Conservation (phyloP, 2,329 filamentous ascomycete genomes). For the Hypoxylon sp. region DNA sequence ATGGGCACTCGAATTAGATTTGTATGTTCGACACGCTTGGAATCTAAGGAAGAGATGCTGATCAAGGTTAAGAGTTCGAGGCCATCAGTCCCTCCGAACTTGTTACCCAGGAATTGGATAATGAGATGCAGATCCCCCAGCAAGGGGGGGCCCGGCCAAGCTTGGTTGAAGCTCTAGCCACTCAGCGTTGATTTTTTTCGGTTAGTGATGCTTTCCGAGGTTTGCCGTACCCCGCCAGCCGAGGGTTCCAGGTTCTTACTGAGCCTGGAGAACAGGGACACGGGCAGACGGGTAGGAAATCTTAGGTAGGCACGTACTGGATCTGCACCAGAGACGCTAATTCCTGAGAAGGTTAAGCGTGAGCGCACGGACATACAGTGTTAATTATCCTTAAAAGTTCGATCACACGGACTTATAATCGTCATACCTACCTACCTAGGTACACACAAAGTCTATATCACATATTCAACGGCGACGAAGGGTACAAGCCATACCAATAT, state of each 20-base stretch:
- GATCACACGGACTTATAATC: slow-evolving; percentile 34
- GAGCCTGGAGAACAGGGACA: neutral
- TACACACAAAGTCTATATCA: slow-evolving; percentile 28
- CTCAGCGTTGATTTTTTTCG: slow-evolving; percentile 7
- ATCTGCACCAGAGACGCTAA: neutral
- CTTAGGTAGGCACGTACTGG: slow-evolving; percentile 1
- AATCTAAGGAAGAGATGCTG: slow-evolving; percentile 1
- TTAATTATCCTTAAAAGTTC: slow-evolving; percentile 35
- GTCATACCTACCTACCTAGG: slow-evolving; percentile 34
- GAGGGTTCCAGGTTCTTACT: slow-evolving; percentile 12
- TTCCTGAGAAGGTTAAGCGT: neutral
- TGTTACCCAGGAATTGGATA: slow-evolving; percentile 24
- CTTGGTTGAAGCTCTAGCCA: slow-evolving; percentile 37
- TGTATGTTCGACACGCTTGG: slow-evolving; percentile 11
- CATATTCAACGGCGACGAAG: slow-evolving; percentile 1
- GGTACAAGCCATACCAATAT: neutral
- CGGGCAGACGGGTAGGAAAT: slow-evolving; percentile 4
- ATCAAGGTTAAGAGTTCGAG: slow-evolving; percentile 2
- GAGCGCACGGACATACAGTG: slow-evolving; percentile 25
- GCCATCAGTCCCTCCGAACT: slow-evolving; percentile 14
- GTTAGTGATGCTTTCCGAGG: slow-evolving; percentile 23
- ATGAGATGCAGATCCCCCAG: slow-evolving; percentile 29
- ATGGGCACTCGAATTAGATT: slow-evolving; percentile 24
- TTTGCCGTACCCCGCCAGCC: slow-evolving; percentile 24
- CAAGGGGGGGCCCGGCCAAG: slow-evolving; percentile 32